Base-by-base conservation (phyloP, 2,329 filamentous ascomycete genomes). In the Monilinia laxa region DNA sequence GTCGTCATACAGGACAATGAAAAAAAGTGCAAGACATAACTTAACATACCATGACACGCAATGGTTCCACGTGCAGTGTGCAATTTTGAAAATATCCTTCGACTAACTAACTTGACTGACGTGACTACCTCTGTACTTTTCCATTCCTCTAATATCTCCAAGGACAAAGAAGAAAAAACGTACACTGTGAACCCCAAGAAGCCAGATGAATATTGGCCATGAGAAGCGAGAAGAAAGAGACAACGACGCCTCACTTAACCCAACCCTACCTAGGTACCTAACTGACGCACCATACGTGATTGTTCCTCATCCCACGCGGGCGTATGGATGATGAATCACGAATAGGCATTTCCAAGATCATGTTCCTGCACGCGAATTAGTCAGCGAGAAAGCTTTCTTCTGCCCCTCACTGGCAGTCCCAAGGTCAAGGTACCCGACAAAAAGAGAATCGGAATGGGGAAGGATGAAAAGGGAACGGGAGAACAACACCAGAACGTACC, bases 331-430 rank as follows among this genome's bases (percentile, higher is more conserved):
- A n/a, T 12, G 23, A 6, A 65, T 68, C 57, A 70, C n/a, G 72
- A 71, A 75, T 83, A 85, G 40, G 83, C 85, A 66, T 90, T 90
- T 57, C 87, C 87, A 77, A 89, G 80, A 73, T 88, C 85, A 74
- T 90, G 87, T 77, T 90, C 87, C 87, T 89, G 68, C 35, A 11
- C 55, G 14, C 6, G 12, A 12, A 59, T 71, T 60, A 71, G 60
- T 52, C 51, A 10, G 31, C 12, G 9, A 12, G 16, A 7, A 0
- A 52, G 12, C 14, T 28, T 4, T 28, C 28, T 28, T 5, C 23
- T 16, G 23, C 23, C 23, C 23, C 49, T 28, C 23, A 18, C 23
- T 2, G 12, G 1, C 4, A 51, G 7, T 9, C n/a, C n/a, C 47
- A 10, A 12, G 9, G 10, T 4, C 47, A 7, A 51, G 0, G 0